Conservation (phyloP, 23 red algal species). For the Chondrus crispus region DNA sequence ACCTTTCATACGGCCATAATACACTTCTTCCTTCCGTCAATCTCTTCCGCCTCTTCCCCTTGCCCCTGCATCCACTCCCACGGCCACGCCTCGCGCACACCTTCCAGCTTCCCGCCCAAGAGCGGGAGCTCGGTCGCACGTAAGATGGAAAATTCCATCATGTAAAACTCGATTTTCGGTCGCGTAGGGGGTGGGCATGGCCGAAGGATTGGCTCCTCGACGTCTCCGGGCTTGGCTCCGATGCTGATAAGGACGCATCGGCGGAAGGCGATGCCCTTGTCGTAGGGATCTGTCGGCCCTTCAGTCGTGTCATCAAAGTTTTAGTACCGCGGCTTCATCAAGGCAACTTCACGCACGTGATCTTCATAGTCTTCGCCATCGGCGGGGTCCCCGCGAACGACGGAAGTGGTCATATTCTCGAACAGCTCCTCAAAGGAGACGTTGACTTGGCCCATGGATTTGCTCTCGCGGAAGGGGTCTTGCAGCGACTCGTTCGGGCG, state of each 20-base stretch:
- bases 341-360: conserved; percentile 1
- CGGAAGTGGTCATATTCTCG: not conserved
- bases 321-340: conserved; percentile 47
- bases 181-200: conserved; percentile 9
- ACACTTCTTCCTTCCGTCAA: too few species aligned
- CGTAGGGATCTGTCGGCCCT: conserved; percentile 9
- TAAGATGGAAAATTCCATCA: conserved; percentile 2
- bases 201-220: not conserved
- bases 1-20: too few species aligned
- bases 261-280: conserved; percentile 44
- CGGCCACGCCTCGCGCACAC: too few species aligned
- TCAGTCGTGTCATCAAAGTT: conserved; percentile 51
- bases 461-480: not conserved
- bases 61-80: too few species aligned
- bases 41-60: too few species aligned
- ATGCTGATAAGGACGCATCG: conserved; percentile 28
- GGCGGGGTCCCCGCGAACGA: conserved; percentile 22
- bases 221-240: conserved; percentile 22
- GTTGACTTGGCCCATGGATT: conserved; percentile 18
- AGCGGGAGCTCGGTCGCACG: conserved; percentile 38
- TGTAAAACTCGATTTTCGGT: conserved; percentile 31
- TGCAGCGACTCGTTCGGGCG: too few species aligned
- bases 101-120: too few species aligned
- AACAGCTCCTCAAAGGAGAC: conserved; percentile 12
- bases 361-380: conserved; percentile 12